Evolutionary conservation across 2,329 filamentous ascomycete genomes (phyloP).

Genomic region (Dissoconium aciculare): DNA sequence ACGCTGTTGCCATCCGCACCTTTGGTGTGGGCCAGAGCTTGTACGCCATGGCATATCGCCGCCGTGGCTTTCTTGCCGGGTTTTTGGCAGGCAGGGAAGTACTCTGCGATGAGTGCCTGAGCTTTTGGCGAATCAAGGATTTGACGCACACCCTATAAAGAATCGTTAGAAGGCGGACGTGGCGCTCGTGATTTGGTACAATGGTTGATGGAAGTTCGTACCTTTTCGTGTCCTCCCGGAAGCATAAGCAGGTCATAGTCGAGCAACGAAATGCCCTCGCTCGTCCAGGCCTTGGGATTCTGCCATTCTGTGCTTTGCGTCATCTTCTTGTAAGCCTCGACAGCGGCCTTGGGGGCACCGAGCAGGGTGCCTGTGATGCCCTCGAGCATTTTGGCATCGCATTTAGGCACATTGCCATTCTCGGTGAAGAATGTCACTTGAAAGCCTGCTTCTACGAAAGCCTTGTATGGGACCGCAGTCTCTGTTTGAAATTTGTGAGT

Average conservation of each 20-base stretch:
- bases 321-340: slow-evolving; percentile 34
- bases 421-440: slow-evolving; percentile 38
- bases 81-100: slow-evolving; percentile 35
- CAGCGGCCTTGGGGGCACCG: slow-evolving; percentile 31
- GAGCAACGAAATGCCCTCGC: slow-evolving; percentile 21
- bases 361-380: slow-evolving; percentile 37
- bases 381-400: slow-evolving; percentile 37
- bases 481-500: slow-evolving; percentile 29
- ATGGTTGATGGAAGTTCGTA: too few relatives aligned
- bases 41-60: slow-evolving; percentile 40
- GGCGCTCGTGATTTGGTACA: too few relatives aligned
- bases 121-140: slow-evolving; percentile 36
- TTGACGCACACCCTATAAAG: slow-evolving; percentile 35
- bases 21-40: slow-evolving; percentile 34
- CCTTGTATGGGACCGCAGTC: slow-evolving; percentile 35
- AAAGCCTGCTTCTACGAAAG: slow-evolving; percentile 36
- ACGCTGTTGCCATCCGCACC: slow-evolving; percentile 31
- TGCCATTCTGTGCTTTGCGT: slow-evolving; percentile 28
- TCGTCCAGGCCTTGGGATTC: slow-evolving; percentile 33
- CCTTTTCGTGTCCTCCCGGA: slow-evolving; percentile 41
- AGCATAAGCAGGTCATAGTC: slow-evolving; percentile 37
- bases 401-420: slow-evolving; percentile 32
- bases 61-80: slow-evolving; percentile 32
- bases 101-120: slow-evolving; percentile 32
- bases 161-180: too few relatives aligned